phyloP scores from a whole-genome alignment of 1,284 basidiomycete species.

The Rhodotorula sp. region DNA sequence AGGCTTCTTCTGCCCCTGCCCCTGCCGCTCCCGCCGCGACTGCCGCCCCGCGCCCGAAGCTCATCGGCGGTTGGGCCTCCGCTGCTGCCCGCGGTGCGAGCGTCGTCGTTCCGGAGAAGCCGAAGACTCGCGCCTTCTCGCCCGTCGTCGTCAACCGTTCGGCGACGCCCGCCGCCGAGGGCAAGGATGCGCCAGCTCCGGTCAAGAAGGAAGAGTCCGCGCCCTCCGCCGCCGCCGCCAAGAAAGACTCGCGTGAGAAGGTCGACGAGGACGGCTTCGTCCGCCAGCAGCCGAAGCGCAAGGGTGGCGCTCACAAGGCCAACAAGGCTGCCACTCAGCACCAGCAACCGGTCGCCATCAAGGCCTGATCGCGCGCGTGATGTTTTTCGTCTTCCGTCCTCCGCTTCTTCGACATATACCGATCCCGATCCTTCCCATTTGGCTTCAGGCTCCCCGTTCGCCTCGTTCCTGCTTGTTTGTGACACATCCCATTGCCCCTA shows the following conservation, averaged over 20 bases:
- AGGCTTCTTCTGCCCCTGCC: constrained; percentile 1
- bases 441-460: neutral
- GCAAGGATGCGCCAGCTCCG: too few species aligned
- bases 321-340: too few species aligned
- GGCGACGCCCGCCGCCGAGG: neutral
- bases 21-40: neutral
- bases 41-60: constrained; percentile 5
- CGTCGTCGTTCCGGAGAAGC: constrained; percentile 8
- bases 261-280: constrained; percentile 21
- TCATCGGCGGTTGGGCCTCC: constrained; percentile 23
- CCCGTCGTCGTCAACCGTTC: constrained; percentile 2
- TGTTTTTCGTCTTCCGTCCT: neutral
- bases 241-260: neutral
- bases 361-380: constrained; percentile 4
- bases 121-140: constrained; percentile 9
- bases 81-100: constrained; percentile 38
- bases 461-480: neutral
- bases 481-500: neutral
- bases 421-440: too few species aligned
- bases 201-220: neutral
- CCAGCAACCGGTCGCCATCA: constrained; percentile 13
- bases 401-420: neutral
- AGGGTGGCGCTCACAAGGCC: neutral
- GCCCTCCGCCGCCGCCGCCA: neutral
- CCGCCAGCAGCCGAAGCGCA: constrained; percentile 14